phyloP scores from a whole-genome alignment of 768 basidiomycete genomes.

The Butyriboletus loyo region DNA sequence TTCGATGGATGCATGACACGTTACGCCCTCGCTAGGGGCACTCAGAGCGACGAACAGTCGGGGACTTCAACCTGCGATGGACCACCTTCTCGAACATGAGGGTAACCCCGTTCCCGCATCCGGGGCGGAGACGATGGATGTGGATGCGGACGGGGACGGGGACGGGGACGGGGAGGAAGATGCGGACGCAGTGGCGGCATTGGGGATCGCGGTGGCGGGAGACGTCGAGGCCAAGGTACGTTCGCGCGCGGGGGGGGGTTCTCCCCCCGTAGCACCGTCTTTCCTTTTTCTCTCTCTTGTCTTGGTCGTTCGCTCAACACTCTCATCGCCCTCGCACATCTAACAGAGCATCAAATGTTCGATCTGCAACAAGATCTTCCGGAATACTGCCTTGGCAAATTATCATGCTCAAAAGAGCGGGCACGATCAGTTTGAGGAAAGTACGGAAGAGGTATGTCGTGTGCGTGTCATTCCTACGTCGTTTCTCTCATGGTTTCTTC shows the following conservation, averaged over 20 bases:
- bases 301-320: not conserved
- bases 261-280: not conserved
- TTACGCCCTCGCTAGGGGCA: slow-evolving; percentile 59
- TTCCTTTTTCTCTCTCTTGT: not conserved
- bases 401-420: slow-evolving; percentile 95
- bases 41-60: slow-evolving; percentile 77
- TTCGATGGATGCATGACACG: not conserved
- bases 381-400: slow-evolving; percentile 82
- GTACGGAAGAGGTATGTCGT: slow-evolving; percentile 75
- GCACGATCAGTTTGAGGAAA: slow-evolving; percentile 95
- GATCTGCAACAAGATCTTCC: slow-evolving; percentile 82
- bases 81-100: slow-evolving; percentile 81
- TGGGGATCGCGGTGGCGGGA: slow-evolving; percentile 35
- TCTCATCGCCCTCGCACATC: not conserved
- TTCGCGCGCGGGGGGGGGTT: not conserved
- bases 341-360: slow-evolving; percentile 74
- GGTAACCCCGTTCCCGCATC: slow-evolving; percentile 71
- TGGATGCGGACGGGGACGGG: slow-evolving; percentile 38
- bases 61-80: slow-evolving; percentile 90
- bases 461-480: not conserved
- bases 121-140: slow-evolving; percentile 7
- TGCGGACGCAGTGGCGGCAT: slow-evolving; percentile 56
- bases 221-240: slow-evolving; percentile 68
- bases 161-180: slow-evolving; percentile 68
- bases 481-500: not conserved